Percentiles rank a stretch among this genome's conserved stretches.
phyloP scores from a whole-genome alignment of 495 filamentous ascomycete species.

The Penicillium roqueforti region DNA sequence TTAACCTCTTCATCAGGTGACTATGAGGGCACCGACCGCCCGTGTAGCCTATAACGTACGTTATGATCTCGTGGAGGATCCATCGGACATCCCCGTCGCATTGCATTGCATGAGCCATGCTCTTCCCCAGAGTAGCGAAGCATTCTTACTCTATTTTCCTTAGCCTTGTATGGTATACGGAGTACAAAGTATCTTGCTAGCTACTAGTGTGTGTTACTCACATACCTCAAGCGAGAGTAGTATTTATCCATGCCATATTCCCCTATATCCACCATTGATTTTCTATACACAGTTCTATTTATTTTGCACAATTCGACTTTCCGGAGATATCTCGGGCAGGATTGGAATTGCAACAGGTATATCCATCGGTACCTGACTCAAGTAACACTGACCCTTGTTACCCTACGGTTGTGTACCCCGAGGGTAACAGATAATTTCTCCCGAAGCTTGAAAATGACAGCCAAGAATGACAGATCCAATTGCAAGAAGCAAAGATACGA shows the following conservation, averaged over 20 bases:
- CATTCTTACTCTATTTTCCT: not conserved
- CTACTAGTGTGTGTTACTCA: not conserved
- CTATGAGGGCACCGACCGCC: constrained; percentile 17
- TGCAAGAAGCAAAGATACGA: constrained; percentile 20
- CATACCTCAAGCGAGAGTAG: not conserved
- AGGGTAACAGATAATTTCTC: constrained; percentile 7
- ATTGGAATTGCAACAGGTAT: constrained; percentile 6
- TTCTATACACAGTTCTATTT: not conserved
- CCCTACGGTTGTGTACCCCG: constrained; percentile 14
- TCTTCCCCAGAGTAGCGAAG: constrained; percentile 19
- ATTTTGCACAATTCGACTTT: not conserved
- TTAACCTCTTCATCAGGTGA: constrained; percentile 23
- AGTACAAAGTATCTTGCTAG: not conserved
- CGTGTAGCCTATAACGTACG: not conserved
- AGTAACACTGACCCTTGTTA: constrained; percentile 7
- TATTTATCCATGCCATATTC: not conserved
- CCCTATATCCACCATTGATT: no score
- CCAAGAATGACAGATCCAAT: constrained; percentile 1
- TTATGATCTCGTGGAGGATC: constrained; percentile 20
- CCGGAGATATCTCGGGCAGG: constrained; percentile 1
- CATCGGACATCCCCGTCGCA: constrained; percentile 23
- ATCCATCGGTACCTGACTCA: constrained; percentile 16
- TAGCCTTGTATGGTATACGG: not conserved
- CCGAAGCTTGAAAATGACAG: constrained; percentile 1
- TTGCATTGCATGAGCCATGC: constrained; percentile 30